These are phyloP conservation scores for Rhynchospora pubera DNA, from an alignment of 176 grass and related monocot genomes.

Conservation along the genomic window DNA sequence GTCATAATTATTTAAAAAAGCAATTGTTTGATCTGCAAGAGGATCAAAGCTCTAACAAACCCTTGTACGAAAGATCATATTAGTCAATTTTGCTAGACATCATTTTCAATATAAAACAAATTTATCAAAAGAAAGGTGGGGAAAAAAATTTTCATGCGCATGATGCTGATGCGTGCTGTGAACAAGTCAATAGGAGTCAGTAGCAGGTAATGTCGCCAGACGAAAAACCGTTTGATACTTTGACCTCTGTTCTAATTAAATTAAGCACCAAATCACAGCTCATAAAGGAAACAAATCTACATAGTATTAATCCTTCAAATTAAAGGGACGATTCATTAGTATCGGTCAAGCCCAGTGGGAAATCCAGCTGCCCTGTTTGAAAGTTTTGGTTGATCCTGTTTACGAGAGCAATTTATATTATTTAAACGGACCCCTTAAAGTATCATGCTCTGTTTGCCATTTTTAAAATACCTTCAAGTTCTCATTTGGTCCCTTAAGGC, in stretches of 20 bases:
- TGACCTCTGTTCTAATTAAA: background rate
- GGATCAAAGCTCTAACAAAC: too few species aligned
- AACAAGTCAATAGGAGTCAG: slow-evolving; percentile 35
- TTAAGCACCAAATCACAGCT: background rate
- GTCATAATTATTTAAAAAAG: too few species aligned
- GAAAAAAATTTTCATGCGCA: background rate
- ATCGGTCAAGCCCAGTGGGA: background rate
- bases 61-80: too few species aligned
- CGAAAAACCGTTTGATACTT: slow-evolving; percentile 27
- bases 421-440: background rate
- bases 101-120: background rate
- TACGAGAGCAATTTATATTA: background rate
- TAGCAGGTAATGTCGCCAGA: slow-evolving; percentile 23
- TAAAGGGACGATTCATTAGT: background rate
- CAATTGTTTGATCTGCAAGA: too few species aligned
- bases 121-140: background rate
- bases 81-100: too few species aligned
- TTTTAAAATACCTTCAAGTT: background rate
- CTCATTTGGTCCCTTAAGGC: background rate
- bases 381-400: background rate
- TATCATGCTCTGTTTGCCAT: background rate
- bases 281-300: background rate
- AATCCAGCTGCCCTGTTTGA: slow-evolving; percentile 8
- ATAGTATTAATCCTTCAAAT: background rate
- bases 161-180: background rate